Evolutionary conservation across 257 asterid genomes (phyloP), one percentile per base, ranked within the genome.

Genomic region (Cordia subcordata): DNA sequence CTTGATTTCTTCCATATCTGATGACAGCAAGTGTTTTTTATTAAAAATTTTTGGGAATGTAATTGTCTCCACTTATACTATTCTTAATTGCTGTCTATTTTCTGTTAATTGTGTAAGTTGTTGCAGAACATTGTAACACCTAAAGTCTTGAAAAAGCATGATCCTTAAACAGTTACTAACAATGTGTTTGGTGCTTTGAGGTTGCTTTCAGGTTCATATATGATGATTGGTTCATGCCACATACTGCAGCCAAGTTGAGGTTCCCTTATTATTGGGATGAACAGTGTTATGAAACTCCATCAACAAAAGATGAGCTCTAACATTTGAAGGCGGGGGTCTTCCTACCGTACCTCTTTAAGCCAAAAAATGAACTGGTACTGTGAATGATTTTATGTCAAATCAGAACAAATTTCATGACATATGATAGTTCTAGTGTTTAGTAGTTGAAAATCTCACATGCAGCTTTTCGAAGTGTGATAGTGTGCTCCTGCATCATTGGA

Each of bases 151-250:
- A n/a, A n/a, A n/a, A n/a, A n/a, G n/a, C n/a, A n/a, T n/a, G n/a
- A n/a, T n/a, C n/a, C n/a, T n/a, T n/a, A n/a, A n/a, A n/a, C n/a
- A n/a, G n/a, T n/a, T 39, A 39, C 12, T 39, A 39, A n/a, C n/a
- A 39, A 5, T 39, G 44, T 39, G 8, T 39, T 39, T 39, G 44
- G 44, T 39, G 12, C 12, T 5, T 39, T 39, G 12, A 39, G 12
- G 8, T 5, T 39, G 32, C 42, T 74, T 75, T 27, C 82, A 92
- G 99, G 91, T 92, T 92, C 82, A 67, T 74, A 49, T 92, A 92
- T 5, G 85, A 86, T 53, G 96, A 88, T 65, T 92, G 96, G 96
- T 58, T 40, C 22, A 72, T 92, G 96, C 96, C 96, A 15, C 98
- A 92, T 55, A 92, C 83, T n/a, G 98, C 98, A 49, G 88, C 98